These are phyloP conservation scores for Musa troglodytarum DNA, from an alignment of 176 grass and related monocot species.

Conservation along the genomic window DNA sequence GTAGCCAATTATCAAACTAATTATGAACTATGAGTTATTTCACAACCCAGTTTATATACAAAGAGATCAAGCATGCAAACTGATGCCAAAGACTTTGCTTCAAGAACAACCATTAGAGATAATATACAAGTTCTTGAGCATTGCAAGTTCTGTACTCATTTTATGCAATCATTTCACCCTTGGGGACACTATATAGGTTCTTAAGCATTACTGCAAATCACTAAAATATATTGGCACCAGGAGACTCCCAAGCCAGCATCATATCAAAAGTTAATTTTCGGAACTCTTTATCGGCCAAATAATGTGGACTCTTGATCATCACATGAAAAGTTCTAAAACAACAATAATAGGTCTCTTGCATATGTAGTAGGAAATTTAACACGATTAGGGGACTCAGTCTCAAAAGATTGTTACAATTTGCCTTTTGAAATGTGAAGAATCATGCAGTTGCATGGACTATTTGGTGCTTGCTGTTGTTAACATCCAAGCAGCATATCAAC, in stretches of 20 bases:
- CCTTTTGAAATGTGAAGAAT: slow-evolving; percentile 49
- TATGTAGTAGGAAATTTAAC: slow-evolving; percentile 25
- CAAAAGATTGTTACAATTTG: slow-evolving; percentile 42
- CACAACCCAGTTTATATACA: too few relatives aligned
- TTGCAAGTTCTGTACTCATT: too few relatives aligned
- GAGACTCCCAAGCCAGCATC: slow-evolving; percentile 90
- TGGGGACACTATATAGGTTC: too few relatives aligned
- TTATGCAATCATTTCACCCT: too few relatives aligned
- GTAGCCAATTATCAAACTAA: too few relatives aligned
- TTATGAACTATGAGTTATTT: too few relatives aligned
- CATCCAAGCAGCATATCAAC: not conserved
- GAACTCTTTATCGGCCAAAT: slow-evolving; percentile 63
- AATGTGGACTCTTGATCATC: slow-evolving; percentile 33
- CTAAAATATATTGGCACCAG: slow-evolving; percentile 20
- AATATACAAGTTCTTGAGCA: too few relatives aligned
- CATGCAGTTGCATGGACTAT: slow-evolving; percentile 27
- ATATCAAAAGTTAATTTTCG: slow-evolving; percentile 68
- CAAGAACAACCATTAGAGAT: too few relatives aligned
- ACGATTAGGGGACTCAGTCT: slow-evolving; percentile 35
- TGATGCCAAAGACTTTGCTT: too few relatives aligned
- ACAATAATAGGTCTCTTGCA: slow-evolving; percentile 67
- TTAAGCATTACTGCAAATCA: too few relatives aligned
- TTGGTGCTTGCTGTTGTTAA: not conserved
- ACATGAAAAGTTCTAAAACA: slow-evolving; percentile 60
- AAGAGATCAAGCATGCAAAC: too few relatives aligned